Conservation (phyloP, 768 basidiomycete species). For the Filobasidium floriforme region DNA sequence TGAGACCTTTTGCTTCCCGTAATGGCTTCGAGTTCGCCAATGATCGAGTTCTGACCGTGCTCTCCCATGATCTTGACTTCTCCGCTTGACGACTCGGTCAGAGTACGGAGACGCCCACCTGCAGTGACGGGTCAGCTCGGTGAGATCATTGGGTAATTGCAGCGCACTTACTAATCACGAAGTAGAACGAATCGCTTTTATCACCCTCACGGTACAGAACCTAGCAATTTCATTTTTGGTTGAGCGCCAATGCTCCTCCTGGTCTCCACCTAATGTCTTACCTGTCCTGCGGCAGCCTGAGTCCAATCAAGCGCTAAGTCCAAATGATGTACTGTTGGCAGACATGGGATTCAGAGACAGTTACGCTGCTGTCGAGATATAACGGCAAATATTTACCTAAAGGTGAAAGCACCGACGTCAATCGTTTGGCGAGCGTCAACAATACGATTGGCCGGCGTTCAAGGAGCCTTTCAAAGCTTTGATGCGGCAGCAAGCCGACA, state of each 20-base stretch:
- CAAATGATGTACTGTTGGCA: conserved; percentile 72
- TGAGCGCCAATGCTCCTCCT: too few relatives aligned
- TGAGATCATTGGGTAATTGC: neutral
- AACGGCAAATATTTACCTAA: conserved; percentile 53
- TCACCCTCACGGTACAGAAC: conserved; percentile 85
- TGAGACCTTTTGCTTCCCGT: conserved; percentile 77
- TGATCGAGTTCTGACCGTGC: conserved; percentile 93
- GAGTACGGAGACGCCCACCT: conserved; percentile 82
- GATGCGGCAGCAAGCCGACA: conserved; percentile 85
- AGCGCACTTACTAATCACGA: conserved; percentile 50
- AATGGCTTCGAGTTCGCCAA: conserved; percentile 96
- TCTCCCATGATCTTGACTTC: conserved; percentile 77
- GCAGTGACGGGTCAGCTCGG: neutral
- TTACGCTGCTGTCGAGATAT: neutral
- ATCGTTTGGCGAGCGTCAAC: conserved; percentile 87
- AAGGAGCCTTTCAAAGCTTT: conserved; percentile 77
- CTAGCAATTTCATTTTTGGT: neutral
- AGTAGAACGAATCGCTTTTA: conserved; percentile 88
- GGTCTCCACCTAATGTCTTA: neutral
- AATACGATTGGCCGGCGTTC: conserved; percentile 93
- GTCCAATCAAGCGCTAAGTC: conserved; percentile 97
- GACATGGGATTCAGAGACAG: neutral
- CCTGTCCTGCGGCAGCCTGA: conserved; percentile 87
- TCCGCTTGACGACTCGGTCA: conserved; percentile 69
- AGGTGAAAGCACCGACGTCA: conserved; percentile 89